Base-by-base conservation (phyloP, 495 filamentous ascomycete species). In the Margaritispora aquatica region DNA sequence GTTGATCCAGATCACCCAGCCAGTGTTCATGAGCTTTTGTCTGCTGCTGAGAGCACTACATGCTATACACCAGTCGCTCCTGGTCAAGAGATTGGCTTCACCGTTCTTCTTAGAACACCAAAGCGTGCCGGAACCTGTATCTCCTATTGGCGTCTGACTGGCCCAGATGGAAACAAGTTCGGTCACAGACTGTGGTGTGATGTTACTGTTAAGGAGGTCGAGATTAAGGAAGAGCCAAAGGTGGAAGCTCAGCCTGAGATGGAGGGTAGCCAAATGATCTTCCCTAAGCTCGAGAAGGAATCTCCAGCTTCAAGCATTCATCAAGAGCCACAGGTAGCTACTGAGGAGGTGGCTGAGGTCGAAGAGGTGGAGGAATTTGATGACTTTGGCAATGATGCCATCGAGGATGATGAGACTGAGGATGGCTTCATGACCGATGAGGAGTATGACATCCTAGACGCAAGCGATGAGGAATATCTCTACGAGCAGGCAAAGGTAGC, bases 181-280 rank as follows among this genome's bases (percentile, higher is more conserved):
- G 94, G 94, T 50, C 89, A 96, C 74, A 86, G 88, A 66, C 77
- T 99, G 34, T 99, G 94, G 94, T 97, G 93, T 69, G 91, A 97
- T 60, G 79, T 99, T 63, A 79, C 84, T 55, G 88, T 96, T 23
- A 63, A 79, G 65, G 66, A 69, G 64, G 34, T 59, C 44, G 41
- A 59, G n/a, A 58, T 67, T 24, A 69, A 70, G 62, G 61, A 58
- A 21, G 65, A 71, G 60, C 54, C 63, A 26, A 66, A 73, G 58
- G 47, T 50, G 62, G 34, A 59, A 57, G 50, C 27, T 11, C 27
- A 54, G 29, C 27, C 52, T 56, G 15, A 63, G 29, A 20, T 51
- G 26, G 62, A 68, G 48, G 52, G 38, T 27, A 71, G 60, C 56
- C 81, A 86, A 57, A 96, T 97, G 90, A 91, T 97, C 66, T 97